Evolutionary conservation across 2,329 filamentous ascomycete genomes (phyloP), one percentile per base, ranked within the genome.

Genomic region (Ophiocordyceps polyrhachis-furcata): DNA sequence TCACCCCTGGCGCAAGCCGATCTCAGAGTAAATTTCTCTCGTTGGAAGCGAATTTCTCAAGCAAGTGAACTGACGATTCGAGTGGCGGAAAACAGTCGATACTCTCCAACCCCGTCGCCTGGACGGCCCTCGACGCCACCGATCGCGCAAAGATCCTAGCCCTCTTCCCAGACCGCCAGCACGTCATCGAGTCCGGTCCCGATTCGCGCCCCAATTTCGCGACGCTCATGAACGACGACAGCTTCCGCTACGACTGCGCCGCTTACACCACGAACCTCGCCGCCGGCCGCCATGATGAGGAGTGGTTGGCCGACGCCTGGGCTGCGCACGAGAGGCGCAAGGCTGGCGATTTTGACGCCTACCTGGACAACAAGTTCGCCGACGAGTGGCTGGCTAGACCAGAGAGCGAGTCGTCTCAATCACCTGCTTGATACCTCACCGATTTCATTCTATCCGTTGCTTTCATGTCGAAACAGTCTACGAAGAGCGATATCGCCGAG

Each of bases 261-360:
- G 59, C 59, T 4, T 71, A 70, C 52, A 63, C 62, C 28, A 64
- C 67, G 31, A 61, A 70, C 49, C 56, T 76, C 17, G 49, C 54
- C 5, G 56, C 60, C 32, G 73, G 73, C 4, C 64, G 62, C 31
- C 69, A 74, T 46, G 70, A 75, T 49, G 62, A 64, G 1, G 62
- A 64, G 14, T 76, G 73, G 73, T 62, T 77, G 8, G 57, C 53
- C 15, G 61, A 68, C 45, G 73, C 73, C 1, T 74, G 68, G 61
- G 54, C 55, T 4, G 73, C 73, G 0, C 69, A 74, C 48, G 60
- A 64, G 45, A 60, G 63, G 52, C 67, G 71, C 45, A 61, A 58
- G 43, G 53, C 58, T 1, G 73, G 73, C 5, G 60, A 68, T 2
- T 76, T 73, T 48, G 65, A 74, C 47, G 63, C 65, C 4, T 67